A percentile compares a stretch with the other conserved stretches of the same genome.
Conservation (phyloP, 2,329 filamentous ascomycete species). For the Metarhizium guizhouense region DNA sequence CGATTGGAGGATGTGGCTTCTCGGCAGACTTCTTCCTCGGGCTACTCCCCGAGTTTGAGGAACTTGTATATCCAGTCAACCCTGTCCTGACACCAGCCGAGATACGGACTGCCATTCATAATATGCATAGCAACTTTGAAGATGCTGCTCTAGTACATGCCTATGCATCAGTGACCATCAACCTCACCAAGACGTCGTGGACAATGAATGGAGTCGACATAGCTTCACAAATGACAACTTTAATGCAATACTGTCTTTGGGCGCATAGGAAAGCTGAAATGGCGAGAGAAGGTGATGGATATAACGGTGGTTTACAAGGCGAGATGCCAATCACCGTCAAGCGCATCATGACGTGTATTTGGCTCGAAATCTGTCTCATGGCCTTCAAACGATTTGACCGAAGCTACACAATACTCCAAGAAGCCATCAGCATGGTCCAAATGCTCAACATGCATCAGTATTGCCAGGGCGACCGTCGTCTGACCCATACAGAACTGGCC, state of each 20-base stretch:
- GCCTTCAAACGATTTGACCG: conserved; percentile 35
- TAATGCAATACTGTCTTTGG: conserved; percentile 14
- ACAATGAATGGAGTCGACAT: conserved; percentile 18
- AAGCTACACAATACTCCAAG: conserved; percentile 38
- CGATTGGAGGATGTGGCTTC: conserved; percentile 12
- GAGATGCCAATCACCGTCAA: conserved; percentile 31
- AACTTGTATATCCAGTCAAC: conserved; percentile 28
- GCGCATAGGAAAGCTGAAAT: conserved; percentile 18
- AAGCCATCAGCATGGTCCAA: conserved; percentile 35
- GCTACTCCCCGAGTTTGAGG: conserved; percentile 24
- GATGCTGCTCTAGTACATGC: conserved; percentile 27
- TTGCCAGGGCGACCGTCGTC: conserved; percentile 13
- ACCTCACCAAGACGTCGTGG: conserved; percentile 22
- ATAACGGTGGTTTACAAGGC: conserved; percentile 22
- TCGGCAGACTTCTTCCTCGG: conserved; percentile 22
- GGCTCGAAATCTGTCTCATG: conserved; percentile 42
- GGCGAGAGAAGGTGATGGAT: conserved; percentile 20
- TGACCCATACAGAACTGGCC: conserved; percentile 9
- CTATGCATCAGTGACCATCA: conserved; percentile 27
- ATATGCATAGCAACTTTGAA: conserved; percentile 23
- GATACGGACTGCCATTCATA: conserved; percentile 19
- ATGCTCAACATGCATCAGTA: conserved; percentile 33
- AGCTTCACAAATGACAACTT: conserved; percentile 19
- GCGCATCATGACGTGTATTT: conserved; percentile 39
- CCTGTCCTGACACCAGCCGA: conserved; percentile 23